A percentile compares a stretch with the other conserved stretches of the same genome.
Evolutionary conservation across 805 yeast genomes (phyloP).

Genomic region (Kazachstania psychrophila): DNA sequence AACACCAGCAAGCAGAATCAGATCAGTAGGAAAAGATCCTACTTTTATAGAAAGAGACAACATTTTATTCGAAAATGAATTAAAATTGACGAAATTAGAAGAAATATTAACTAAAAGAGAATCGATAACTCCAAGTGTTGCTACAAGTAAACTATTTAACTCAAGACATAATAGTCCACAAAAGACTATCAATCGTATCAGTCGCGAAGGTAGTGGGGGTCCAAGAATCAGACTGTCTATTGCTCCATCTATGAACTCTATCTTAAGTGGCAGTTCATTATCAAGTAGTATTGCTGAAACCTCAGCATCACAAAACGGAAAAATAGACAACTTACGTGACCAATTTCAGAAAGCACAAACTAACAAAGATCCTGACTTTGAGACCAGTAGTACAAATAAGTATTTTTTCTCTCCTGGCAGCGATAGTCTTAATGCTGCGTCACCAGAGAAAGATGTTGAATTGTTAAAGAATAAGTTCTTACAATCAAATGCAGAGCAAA

Average conservation of each 20-base stretch:
- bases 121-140: constrained; percentile 14
- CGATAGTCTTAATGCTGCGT: constrained; percentile 21
- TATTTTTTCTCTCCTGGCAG: constrained; percentile 25
- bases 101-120: constrained; percentile 5
- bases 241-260: constrained; percentile 26
- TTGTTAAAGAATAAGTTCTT: constrained; percentile 24
- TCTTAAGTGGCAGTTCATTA: constrained; percentile 17
- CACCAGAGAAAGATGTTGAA: constrained; percentile 28
- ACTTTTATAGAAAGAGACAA: constrained; percentile 18
- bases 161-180: constrained; percentile 19
- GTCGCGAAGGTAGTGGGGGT: neutral
- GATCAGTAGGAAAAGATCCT: constrained; percentile 1
- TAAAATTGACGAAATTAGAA: constrained; percentile 13
- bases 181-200: constrained; percentile 3
- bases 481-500: neutral
- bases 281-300: constrained; percentile 7
- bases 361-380: neutral
- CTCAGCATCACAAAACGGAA: neutral
- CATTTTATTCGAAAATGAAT: constrained; percentile 15
- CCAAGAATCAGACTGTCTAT: constrained; percentile 14
- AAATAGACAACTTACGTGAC: constrained; percentile 8
- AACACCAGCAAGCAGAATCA: neutral
- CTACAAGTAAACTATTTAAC: constrained; percentile 19
- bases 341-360: constrained; percentile 5
- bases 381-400: constrained; percentile 11